Evolutionary conservation across 2,329 filamentous ascomycete species (phyloP).

Genomic region (Fusarium sulawesiense): DNA sequence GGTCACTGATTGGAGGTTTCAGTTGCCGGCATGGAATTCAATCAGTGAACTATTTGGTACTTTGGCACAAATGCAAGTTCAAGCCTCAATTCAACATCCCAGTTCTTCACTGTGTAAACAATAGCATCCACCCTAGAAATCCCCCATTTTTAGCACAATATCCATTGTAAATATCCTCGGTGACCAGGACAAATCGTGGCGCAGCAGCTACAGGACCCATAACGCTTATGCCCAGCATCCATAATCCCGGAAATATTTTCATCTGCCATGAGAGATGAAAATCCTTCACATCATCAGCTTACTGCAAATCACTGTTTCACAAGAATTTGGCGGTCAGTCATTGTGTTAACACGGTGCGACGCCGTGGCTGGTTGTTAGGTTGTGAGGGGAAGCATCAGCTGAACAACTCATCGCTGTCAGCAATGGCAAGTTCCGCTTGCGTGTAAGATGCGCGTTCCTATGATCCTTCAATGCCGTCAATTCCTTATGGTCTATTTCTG

Average conservation of each 20-base stretch:
- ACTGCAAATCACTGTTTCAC: neutral
- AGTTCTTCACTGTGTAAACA: neutral
- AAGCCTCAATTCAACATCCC: neutral
- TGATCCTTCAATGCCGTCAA: neutral
- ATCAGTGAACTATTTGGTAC: neutral
- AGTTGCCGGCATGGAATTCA: neutral
- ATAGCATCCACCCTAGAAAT: neutral
- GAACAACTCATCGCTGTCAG: neutral
- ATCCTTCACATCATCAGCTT: neutral
- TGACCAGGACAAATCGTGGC: neutral
- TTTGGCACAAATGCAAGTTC: neutral
- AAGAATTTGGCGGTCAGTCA: neutral
- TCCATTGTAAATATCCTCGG: neutral
- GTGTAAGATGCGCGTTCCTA: neutral
- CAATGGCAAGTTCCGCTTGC: neutral
- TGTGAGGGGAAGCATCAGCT: constrained; percentile 11
- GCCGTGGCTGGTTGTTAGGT: neutral
- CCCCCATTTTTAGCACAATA: neutral
- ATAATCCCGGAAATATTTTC: neutral
- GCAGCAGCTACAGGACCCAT: neutral
- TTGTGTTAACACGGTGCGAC: neutral
- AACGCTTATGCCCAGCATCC: neutral
- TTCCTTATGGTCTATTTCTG: neutral
- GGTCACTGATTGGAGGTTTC: neutral
- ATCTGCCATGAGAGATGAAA: neutral